Conservation (phyloP, 495 filamentous ascomycete species). For the Geopyxis carbonaria region DNA sequence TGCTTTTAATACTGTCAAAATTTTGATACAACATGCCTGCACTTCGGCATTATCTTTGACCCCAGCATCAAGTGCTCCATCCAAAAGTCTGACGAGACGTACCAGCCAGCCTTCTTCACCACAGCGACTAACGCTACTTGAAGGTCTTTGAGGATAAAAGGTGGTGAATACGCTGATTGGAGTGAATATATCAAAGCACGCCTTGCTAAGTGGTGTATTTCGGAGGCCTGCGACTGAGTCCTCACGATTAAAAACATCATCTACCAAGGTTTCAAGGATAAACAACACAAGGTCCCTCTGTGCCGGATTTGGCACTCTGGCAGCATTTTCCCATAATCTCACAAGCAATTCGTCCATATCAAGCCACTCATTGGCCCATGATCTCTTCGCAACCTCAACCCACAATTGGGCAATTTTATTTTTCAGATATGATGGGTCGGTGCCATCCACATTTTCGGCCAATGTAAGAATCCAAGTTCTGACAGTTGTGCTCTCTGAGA, state of each 20-base stretch:
- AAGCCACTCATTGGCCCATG: constrained; percentile 79
- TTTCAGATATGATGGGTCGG: constrained; percentile 64
- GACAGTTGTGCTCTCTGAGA: constrained; percentile 45
- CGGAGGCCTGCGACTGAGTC: constrained; percentile 69
- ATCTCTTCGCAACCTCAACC: constrained; percentile 85
- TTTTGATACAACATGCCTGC: constrained; percentile 51
- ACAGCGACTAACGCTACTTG: constrained; percentile 43
- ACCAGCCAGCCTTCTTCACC: constrained; percentile 75
- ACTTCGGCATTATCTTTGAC: constrained; percentile 44
- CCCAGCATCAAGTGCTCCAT: constrained; percentile 50
- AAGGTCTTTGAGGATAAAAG: constrained; percentile 48
- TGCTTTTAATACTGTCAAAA: constrained; percentile 56
- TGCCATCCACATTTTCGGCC: constrained; percentile 45
- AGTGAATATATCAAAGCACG: constrained; percentile 83
- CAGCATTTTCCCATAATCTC: constrained; percentile 50
- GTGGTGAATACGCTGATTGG: constrained; percentile 57
- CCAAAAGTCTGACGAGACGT: constrained; percentile 56
- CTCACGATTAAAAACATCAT: constrained; percentile 83
- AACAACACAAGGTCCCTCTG: constrained; percentile 43
- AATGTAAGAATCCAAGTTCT: constrained; percentile 60
- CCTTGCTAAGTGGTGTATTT: constrained; percentile 65
- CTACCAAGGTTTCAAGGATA: constrained; percentile 81
- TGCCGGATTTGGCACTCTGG: constrained; percentile 19
- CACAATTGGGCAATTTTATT: constrained; percentile 94
- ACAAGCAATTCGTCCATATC: constrained; percentile 81